Percentiles rank a stretch among this genome's conserved stretches.
Evolutionary conservation across 2,329 filamentous ascomycete genomes (phyloP).

Genomic region (Botrytis deweyae): DNA sequence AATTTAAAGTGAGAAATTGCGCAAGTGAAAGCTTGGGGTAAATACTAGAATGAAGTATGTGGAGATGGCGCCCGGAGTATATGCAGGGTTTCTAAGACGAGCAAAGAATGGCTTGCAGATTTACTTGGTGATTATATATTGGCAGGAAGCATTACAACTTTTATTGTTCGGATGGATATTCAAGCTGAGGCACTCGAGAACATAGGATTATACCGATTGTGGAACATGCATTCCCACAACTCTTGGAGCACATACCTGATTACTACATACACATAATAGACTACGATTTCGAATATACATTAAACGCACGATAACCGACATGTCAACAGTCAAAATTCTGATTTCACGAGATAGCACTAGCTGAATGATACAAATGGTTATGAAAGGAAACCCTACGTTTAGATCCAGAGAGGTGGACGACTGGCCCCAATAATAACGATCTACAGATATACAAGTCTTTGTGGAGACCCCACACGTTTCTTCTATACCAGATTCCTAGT

Average conservation of each 20-base stretch:
- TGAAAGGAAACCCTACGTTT: background rate
- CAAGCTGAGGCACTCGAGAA: constrained; percentile 1
- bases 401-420: background rate
- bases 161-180: background rate
- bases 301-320: background rate
- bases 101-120: background rate
- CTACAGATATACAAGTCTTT: background rate
- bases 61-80: constrained; percentile 4
- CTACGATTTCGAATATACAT: constrained; percentile 61
- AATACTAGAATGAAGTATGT: background rate
- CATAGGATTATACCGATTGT: constrained; percentile 1
- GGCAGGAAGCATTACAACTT: background rate
- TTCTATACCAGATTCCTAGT: background rate
- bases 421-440: background rate
- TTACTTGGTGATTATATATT: constrained; percentile 2
- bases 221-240: background rate
- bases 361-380: background rate
- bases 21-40: too few relatives aligned
- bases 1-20: constrained; percentile 51
- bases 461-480: background rate
- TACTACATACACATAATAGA: background rate
- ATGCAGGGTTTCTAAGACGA: background rate
- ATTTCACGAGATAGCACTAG: background rate
- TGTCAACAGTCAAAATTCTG: background rate
- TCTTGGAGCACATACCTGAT: background rate